Evolutionary conservation across 2,329 filamentous ascomycete species (phyloP), one percentile per base, ranked within the genome.

Genomic region (Thelonectria discophora): DNA sequence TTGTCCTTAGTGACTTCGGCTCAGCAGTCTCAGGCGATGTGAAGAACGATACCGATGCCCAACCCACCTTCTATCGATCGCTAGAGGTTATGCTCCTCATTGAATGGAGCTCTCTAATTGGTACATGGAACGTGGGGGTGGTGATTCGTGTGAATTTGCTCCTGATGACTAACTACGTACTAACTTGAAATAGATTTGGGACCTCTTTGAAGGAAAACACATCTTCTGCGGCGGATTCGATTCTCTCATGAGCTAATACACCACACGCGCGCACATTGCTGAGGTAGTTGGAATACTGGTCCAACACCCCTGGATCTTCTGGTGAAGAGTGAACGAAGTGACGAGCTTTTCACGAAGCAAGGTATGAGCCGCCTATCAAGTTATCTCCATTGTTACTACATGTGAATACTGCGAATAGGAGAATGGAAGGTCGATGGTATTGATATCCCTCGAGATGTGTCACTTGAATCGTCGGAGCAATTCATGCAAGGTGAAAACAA

Each of bases 31-130:
- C 12, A 10, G 56, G 56, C 3, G 50, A 59, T n/a, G 9, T 32
- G 37, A 54, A 59, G n/a, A 40, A 50, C 17, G 64, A 65, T 20
- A 55, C 69, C 42, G 49, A 64, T 27, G 67, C 63, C 18, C 68
- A 73, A 46, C 67, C 67, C 3, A 42, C 66, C 20, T 55, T 70
- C 12, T 73, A 70, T 52, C 64, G 66, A 9, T 64, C 69, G 3
- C 71, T 70, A 11, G 70, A 73, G 51, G 69, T 73, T 5, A 67
- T 72, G 62, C 50, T 73, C 1, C 51, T 58, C 55, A 62, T 60
- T 2, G 58, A 55, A 12, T 73, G 69, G 71, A 67, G 61, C 15
- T 74, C 73, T 43, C 66, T 66, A 1, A 52, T 64, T 7, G 71
- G 71, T 32, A 62, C 65, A 20, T 66, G 65, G 66, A 66, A 65